These are phyloP conservation scores for Quercus agrifolia DNA, from an alignment of 306 rosid species.

Conservation along the genomic window DNA sequence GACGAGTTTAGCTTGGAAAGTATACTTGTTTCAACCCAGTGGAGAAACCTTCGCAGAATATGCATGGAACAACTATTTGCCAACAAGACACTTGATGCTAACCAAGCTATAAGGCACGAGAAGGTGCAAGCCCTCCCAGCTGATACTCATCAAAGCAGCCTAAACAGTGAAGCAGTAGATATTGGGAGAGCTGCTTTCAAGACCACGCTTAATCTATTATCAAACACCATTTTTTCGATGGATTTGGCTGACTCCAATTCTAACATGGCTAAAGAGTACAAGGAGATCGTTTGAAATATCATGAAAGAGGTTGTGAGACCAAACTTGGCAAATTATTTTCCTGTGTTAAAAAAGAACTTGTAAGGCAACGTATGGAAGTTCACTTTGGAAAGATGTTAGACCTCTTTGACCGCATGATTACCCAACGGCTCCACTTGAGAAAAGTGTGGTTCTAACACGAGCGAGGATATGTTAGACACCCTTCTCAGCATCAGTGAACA, in stretches of 20 bases:
- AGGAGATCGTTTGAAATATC: slow-evolving; percentile 24
- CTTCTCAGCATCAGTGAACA: no score
- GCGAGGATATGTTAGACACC: no score
- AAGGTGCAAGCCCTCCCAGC: slow-evolving; percentile 25
- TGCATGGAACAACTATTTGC: slow-evolving; percentile 35
- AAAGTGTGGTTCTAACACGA: no score
- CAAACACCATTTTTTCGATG: slow-evolving; percentile 36
- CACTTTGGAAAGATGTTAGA: slow-evolving; percentile 16
- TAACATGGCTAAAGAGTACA: slow-evolving; percentile 19
- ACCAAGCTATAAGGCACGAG: not conserved
- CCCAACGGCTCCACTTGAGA: no score
- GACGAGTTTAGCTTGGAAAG: slow-evolving; percentile 21
- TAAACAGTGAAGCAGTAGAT: slow-evolving; percentile 27
- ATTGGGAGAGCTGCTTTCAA: slow-evolving; percentile 38
- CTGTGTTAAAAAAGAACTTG: slow-evolving; percentile 29
- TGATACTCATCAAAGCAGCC: slow-evolving; percentile 1
- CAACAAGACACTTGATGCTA: slow-evolving; percentile 30
- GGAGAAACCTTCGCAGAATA: slow-evolving; percentile 39
- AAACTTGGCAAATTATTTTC: slow-evolving; percentile 41
- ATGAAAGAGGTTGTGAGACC: slow-evolving; percentile 38
- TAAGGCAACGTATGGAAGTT: not conserved
- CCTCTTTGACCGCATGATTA: slow-evolving; percentile 14
- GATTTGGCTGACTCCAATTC: slow-evolving; percentile 29
- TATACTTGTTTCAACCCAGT: slow-evolving; percentile 25
- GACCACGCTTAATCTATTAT: slow-evolving; percentile 38